A percentile compares a stretch with the other conserved stretches of the same genome.
Conservation (phyloP, 2,329 filamentous ascomycete species). For the Pseudocercospora macadamiae region DNA sequence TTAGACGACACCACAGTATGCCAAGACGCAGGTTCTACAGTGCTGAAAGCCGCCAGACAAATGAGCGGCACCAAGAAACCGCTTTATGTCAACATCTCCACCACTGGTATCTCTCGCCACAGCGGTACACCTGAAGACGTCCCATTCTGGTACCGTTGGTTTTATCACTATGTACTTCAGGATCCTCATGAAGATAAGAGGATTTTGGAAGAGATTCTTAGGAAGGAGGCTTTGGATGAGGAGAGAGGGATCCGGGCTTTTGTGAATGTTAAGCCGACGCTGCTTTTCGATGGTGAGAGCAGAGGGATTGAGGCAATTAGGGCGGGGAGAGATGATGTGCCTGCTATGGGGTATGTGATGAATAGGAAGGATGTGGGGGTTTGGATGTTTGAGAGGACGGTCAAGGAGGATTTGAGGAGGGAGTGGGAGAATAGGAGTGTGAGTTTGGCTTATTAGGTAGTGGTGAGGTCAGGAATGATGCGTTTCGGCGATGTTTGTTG, state of each 20-base stretch:
- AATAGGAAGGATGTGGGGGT: conserved; percentile 44
- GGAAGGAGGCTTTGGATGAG: conserved; percentile 28
- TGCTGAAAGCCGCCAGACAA: conserved; percentile 40
- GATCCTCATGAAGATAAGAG: conserved; percentile 47
- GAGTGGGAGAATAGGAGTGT: conserved; percentile 40
- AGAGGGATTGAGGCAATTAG: conserved; percentile 36
- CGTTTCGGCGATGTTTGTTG: background rate
- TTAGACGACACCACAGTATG: conserved; percentile 42
- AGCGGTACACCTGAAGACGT: conserved; percentile 39
- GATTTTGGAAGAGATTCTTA: conserved; percentile 40
- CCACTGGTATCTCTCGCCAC: conserved; percentile 41
- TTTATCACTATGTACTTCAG: conserved; percentile 42
- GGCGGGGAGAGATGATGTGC: conserved; percentile 38
- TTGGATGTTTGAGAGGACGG: conserved; percentile 43
- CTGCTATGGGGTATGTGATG: conserved; percentile 44
- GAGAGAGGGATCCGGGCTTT: conserved; percentile 33
- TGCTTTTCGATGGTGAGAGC: conserved; percentile 40
- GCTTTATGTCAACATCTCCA: conserved; percentile 40
- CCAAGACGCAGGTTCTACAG: conserved; percentile 34
- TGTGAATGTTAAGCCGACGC: conserved; percentile 42
- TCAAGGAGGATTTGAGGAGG: conserved; percentile 29
- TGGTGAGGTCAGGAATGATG: background rate
- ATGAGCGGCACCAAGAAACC: conserved; percentile 32
- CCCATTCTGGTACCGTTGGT: conserved; percentile 34
- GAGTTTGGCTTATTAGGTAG: conserved; percentile 39